phyloP scores from a whole-genome alignment of 768 basidiomycete species.

The Termitomyces sp. region DNA sequence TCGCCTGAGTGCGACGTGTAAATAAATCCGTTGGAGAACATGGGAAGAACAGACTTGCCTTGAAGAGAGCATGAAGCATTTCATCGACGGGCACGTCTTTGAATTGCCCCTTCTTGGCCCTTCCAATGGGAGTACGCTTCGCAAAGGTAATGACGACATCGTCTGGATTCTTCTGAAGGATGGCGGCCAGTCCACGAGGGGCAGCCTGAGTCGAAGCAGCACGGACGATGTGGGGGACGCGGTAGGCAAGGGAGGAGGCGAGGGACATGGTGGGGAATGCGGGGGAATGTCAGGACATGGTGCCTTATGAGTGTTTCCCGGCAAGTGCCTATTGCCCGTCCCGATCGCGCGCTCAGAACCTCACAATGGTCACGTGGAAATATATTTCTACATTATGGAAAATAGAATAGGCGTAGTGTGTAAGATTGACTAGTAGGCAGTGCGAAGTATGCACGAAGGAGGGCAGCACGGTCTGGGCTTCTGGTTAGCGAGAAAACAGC shows the following conservation, averaged over 20 bases:
- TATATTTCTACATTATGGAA: slow-evolving; percentile 13
- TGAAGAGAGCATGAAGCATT: slow-evolving; percentile 78
- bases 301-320: slow-evolving; percentile 7
- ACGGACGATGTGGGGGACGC: slow-evolving; percentile 26
- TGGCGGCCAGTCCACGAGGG: slow-evolving; percentile 46
- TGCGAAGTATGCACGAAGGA: neutral
- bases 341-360: slow-evolving; percentile 16
- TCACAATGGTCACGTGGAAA: slow-evolving; percentile 14
- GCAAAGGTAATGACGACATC: slow-evolving; percentile 92
- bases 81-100: slow-evolving; percentile 89
- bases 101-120: slow-evolving; percentile 88
- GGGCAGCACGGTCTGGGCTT: neutral
- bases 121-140: slow-evolving; percentile 86
- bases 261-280: slow-evolving; percentile 13
- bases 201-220: slow-evolving; percentile 37
- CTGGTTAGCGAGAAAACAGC: neutral
- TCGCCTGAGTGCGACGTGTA: slow-evolving; percentile 44
- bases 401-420: neutral
- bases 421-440: neutral
- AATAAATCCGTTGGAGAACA: neutral
- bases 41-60: slow-evolving; percentile 39
- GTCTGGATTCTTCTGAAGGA: slow-evolving; percentile 70
- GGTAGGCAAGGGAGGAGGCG: slow-evolving; percentile 19
- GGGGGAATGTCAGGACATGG: slow-evolving; percentile 1
- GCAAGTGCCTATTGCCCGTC: slow-evolving; percentile 2